Conservation (phyloP, 1,284 basidiomycete genomes). For the Cystobasidiaceae sp. region DNA sequence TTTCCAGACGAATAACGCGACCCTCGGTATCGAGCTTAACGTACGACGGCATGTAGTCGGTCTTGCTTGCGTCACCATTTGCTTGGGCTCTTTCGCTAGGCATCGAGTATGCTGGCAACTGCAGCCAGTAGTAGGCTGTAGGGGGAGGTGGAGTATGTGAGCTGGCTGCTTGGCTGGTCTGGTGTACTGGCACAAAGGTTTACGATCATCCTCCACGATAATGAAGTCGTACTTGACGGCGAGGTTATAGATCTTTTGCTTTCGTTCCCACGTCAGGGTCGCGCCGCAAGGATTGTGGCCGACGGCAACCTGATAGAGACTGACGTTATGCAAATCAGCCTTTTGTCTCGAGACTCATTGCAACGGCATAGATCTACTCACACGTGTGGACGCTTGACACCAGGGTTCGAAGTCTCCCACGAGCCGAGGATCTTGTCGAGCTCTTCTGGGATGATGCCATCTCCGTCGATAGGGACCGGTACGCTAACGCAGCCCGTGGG, state of each 20-base stretch:
- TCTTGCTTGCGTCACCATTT: conserved; percentile 23
- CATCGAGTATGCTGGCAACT: conserved; percentile 41
- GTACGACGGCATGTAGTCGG: conserved; percentile 61
- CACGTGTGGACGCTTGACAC: conserved; percentile 61
- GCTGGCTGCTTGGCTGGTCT: neutral
- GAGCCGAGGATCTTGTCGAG: conserved; percentile 58
- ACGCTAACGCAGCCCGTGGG: conserved; percentile 56
- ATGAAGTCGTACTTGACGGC: conserved; percentile 65
- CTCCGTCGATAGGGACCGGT: conserved; percentile 63
- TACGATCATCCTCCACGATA: conserved; percentile 43
- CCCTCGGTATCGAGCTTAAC: conserved; percentile 70
- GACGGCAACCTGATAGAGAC: conserved; percentile 64
- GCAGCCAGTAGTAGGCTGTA: conserved; percentile 67
- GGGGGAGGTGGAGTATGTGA: neutral
- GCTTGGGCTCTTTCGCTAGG: too few relatives aligned
- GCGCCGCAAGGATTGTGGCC: conserved; percentile 76
- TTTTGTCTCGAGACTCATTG: neutral
- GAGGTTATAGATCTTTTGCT: conserved; percentile 70
- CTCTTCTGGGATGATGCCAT: conserved; percentile 62
- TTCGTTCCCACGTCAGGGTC: conserved; percentile 55
- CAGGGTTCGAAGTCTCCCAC: conserved; percentile 62
- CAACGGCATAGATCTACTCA: neutral
- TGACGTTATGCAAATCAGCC: neutral
- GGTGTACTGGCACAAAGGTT: neutral
- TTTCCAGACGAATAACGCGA: conserved; percentile 69